Evolutionary conservation across 2,329 filamentous ascomycete species (phyloP).

Genomic region (Lachnellula willkommii): DNA sequence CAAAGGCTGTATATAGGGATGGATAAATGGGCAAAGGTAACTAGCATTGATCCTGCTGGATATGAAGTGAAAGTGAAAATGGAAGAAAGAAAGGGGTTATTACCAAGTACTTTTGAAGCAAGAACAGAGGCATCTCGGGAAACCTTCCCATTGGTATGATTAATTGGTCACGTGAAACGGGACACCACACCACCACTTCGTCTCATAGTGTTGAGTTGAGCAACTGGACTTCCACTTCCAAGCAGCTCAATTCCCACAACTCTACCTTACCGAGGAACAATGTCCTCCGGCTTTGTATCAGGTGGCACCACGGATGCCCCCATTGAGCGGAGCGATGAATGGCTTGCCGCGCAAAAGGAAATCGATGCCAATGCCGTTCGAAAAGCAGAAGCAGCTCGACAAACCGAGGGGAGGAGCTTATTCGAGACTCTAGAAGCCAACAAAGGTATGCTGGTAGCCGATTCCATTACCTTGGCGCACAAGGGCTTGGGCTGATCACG

Average conservation of each 20-base stretch:
- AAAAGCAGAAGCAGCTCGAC: conserved; percentile 36
- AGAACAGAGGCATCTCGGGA: not conserved
- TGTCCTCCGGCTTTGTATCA: conserved; percentile 47
- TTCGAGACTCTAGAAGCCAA: conserved; percentile 76
- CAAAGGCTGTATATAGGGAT: no score
- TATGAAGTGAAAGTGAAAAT: no score
- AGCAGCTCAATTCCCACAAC: not conserved
- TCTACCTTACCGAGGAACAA: conserved; percentile 15
- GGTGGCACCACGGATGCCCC: conserved; percentile 43
- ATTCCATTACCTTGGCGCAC: not conserved
- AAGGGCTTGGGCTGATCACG: conserved; percentile 28
- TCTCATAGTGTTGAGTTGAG: no score
- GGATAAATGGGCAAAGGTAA: no score
- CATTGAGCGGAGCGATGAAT: conserved; percentile 34
- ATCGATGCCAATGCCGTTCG: conserved; percentile 32
- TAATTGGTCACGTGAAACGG: not conserved
- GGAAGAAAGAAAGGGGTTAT: not conserved
- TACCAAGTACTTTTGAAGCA: not conserved
- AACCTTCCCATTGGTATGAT: not conserved
- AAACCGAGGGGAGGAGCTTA: conserved; percentile 50
- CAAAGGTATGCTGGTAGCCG: conserved; percentile 51
- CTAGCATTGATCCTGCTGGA: no score
- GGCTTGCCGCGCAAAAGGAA: conserved; percentile 33
- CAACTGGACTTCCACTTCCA: not conserved
- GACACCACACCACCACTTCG: not conserved